Evolutionary conservation across 306 rosid species (phyloP), one percentile per base, ranked within the genome.

Genomic region (Vigna trinervia): DNA sequence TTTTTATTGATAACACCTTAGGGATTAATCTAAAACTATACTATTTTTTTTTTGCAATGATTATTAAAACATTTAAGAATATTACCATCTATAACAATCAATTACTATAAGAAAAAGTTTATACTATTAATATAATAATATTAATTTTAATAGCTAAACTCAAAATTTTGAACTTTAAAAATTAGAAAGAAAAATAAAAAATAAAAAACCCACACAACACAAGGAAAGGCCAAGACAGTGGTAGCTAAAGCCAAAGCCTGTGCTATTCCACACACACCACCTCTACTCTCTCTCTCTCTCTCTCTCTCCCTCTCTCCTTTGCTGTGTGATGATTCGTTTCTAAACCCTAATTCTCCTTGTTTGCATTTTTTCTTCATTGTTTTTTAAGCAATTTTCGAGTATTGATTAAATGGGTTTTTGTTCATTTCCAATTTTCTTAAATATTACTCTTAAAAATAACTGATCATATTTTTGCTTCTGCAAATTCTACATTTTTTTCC

Each of bases 271-370:
- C 46, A 76, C 46, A 76, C 74, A 66, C 84, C 60, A 75, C 65
- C 79, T 61, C 77, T 45, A 26, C 59, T 57, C 65, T 67, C 68
- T 45, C 71, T 81, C 78, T 72, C 67, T 47, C 57, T 75, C 58
- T 67, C 64, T 20, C 22, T 20, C 22, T 20, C 22, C 1, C 23
- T 76, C 81, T 51, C 48, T 58, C 28, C 43, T n/a, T 46, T 12
- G 5, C 39, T 53, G 26, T 28, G 47, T 80, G 80, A 84, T 86
- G 79, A 81, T 85, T 58, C 77, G 13, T 59, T 64, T 50, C 61
- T 83, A 75, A 86, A 81, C 89, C 89, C 89, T 85, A 81, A 63
- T 74, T 75, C 80, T 28, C 62, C 32, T 51, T 63, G 52, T 46
- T 75, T 47, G 39, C 64, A 75, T 68, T 38, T n/a, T 72, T 32